A percentile compares a stretch with the other conserved stretches of the same genome.
Conservation (phyloP, 2,329 filamentous ascomycete genomes). For the Cladosporium sphaerospermum region DNA sequence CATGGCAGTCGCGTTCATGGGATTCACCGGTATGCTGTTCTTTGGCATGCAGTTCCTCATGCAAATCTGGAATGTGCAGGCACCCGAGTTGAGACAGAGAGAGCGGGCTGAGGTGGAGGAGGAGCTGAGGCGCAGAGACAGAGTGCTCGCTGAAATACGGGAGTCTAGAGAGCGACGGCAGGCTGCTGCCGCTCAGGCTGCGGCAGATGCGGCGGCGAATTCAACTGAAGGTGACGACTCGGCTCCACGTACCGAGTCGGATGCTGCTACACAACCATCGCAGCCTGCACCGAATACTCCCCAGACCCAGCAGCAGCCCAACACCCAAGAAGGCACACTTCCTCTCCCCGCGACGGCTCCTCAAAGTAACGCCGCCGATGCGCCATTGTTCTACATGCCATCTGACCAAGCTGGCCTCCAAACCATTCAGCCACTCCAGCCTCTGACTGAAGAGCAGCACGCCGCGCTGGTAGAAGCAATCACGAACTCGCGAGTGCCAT, state of each 20-base stretch:
- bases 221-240: neutral
- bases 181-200: conserved; percentile 11
- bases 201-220: conserved; percentile 5
- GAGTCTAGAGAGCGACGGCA: conserved; percentile 7
- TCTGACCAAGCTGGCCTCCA: conserved; percentile 50
- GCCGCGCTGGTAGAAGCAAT: conserved; percentile 33
- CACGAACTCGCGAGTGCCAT: conserved; percentile 21
- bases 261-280: neutral
- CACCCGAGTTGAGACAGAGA: conserved; percentile 40
- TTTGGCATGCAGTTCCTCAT: conserved; percentile 61
- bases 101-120: conserved; percentile 40
- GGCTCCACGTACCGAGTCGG: neutral
- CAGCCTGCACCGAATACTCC: conserved; percentile 15
- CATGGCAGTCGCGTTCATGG: conserved; percentile 51
- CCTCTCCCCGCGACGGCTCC: conserved; percentile 48
- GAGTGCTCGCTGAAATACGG: conserved; percentile 4
- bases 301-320: conserved; percentile 17
- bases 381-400: conserved; percentile 50
- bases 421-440: conserved; percentile 17
- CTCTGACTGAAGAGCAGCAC: conserved; percentile 12
- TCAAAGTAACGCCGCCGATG: conserved; percentile 42
- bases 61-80: conserved; percentile 61
- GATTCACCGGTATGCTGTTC: conserved; percentile 55
- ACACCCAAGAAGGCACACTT: conserved; percentile 32
- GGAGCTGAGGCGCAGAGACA: conserved; percentile 13